Conservation (phyloP, 345 rosid species). For the Microthlaspi erraticum region DNA sequence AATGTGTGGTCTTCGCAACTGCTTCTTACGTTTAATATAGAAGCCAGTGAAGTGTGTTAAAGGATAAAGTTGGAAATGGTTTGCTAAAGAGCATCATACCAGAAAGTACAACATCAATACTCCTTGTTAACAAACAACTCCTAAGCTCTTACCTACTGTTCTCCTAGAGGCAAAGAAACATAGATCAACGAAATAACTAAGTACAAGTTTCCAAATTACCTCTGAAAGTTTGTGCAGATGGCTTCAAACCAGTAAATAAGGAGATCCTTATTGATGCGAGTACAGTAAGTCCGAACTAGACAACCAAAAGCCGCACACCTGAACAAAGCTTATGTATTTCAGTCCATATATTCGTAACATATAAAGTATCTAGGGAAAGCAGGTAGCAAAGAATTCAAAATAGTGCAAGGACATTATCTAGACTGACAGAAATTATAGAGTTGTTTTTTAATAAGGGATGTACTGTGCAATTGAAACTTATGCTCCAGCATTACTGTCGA, state of each 20-base stretch:
- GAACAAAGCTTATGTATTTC: conserved; percentile 39
- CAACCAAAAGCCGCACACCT: conserved; percentile 86
- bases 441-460: conserved; percentile 12
- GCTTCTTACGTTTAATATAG: conserved; percentile 23
- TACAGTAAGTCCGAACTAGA: conserved; percentile 60
- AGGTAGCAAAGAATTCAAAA: conserved; percentile 6
- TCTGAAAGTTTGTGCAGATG: conserved; percentile 73
- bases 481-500: conserved; percentile 11
- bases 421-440: conserved; percentile 28
- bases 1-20: conserved; percentile 13
- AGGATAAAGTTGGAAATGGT: conserved; percentile 18
- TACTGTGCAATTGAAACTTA: conserved; percentile 12
- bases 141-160: conserved; percentile 28
- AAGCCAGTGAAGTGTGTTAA: conserved; percentile 9
- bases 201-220: conserved; percentile 53
- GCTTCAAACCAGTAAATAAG: conserved; percentile 81
- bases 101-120: conserved; percentile 19
- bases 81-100: conserved; percentile 26
- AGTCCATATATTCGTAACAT: conserved; percentile 15
- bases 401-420: conserved; percentile 25
- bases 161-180: conserved; percentile 26
- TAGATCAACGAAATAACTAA: conserved; percentile 25
- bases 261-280: conserved; percentile 66
- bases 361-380: conserved; percentile 13
- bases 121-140: conserved; percentile 30